Evolutionary conservation across 768 basidiomycete species (phyloP), one percentile per base, ranked within the genome.

Genomic region (Goffeauzyma gilvescens): DNA sequence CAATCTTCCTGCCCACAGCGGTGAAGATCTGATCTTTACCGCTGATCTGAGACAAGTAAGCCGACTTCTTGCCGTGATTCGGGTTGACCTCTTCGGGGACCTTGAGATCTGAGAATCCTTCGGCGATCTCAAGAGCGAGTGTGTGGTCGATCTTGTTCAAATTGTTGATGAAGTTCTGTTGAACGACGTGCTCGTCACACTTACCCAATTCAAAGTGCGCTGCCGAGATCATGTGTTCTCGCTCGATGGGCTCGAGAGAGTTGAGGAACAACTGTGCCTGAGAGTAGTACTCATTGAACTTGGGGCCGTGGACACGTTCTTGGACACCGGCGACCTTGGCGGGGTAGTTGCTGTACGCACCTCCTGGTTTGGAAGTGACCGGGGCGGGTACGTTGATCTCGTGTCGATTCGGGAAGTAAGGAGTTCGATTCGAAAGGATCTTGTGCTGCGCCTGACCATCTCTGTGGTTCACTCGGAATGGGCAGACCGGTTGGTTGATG

Each of bases 401-500:
- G n/a, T n/a, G n/a, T 9, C 85, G 72, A 57, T 87, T 87, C 0
- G 86, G 86, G 72, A 74, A 81, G 55, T 89, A 89, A 52, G 85
- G 42, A 20, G 54, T 50, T 17, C 57, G 22, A 50, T 59, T 59
- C 38, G 35, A 48, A 47, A 85, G 53, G 78, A 62, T 55, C 45
- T 43, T 44, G 42, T 44, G 51, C 24, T 44, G 46, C 23, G 37
- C 4, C 48, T 60, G 39, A 71, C 71, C 55, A 71, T 73, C 32
- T 26, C 53, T 52, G 32, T 49, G 52, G 44, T 56, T 62, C 36
- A 42, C 55, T 32, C 46, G 41, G 43, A 65, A 60, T 8, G 63
- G 63, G 38, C 63, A 65, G 30, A 62, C 58, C 4, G 63, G 63
- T 42, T 46, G 49, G 51, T 89, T 89, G 52, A 89, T 83, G 13